Evolutionary conservation across 1,139 yeast species (phyloP).

Genomic region (Sugiyamaella pinicola): DNA sequence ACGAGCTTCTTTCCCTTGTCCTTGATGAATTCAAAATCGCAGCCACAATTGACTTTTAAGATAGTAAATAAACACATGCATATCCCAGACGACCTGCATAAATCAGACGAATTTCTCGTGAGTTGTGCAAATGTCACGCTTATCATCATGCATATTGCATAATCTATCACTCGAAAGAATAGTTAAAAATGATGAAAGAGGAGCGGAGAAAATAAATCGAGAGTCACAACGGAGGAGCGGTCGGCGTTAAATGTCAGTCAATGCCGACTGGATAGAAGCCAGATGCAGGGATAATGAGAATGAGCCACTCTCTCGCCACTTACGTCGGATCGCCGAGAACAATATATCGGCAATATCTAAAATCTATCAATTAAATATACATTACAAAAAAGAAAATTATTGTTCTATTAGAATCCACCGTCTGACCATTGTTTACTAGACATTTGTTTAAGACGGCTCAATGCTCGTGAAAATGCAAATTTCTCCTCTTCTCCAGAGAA

Average conservation of each 20-base stretch:
- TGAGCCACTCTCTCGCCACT: too few relatives aligned
- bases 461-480: constrained; percentile 95
- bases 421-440: constrained; percentile 81
- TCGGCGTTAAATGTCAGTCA: not conserved
- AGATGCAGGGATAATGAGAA: too few relatives aligned
- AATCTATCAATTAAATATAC: constrained; percentile 4
- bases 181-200: not conserved
- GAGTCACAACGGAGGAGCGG: not conserved
- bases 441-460: constrained; percentile 90
- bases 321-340: too few relatives aligned
- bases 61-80: too few relatives aligned
- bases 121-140: constrained; percentile 7
- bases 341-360: too few relatives aligned
- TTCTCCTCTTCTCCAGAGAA: constrained; percentile 90
- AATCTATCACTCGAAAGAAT: not conserved
- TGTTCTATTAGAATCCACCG: not conserved
- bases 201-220: not conserved
- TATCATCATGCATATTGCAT: constrained; percentile 8
- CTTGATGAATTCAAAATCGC: too few relatives aligned
- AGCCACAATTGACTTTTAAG: too few relatives aligned
- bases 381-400: not conserved
- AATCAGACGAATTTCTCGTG: constrained; percentile 7
- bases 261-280: too few relatives aligned
- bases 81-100: constrained; percentile 4
- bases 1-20: too few relatives aligned